These are phyloP conservation scores for Talaromyces sp. DNA, from an alignment of 2,329 filamentous ascomycete genomes.

Conservation along the genomic window DNA sequence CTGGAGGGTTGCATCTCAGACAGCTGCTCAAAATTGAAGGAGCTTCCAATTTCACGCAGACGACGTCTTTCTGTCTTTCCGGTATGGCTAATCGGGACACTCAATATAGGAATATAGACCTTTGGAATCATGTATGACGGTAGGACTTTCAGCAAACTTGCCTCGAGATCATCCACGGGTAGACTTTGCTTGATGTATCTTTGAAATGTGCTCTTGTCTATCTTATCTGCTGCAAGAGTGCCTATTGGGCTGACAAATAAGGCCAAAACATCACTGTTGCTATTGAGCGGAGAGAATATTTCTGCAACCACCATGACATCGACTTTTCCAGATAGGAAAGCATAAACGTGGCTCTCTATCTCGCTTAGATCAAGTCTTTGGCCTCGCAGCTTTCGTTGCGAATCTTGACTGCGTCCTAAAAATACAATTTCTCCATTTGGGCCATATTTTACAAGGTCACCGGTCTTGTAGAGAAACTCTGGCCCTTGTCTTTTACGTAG, in stretches of 20 bases:
- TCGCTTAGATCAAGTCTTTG: slow-evolving; percentile 57
- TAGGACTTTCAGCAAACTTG: slow-evolving; percentile 16
- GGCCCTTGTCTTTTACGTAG: background rate
- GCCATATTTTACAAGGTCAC: slow-evolving; percentile 29
- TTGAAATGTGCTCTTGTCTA: background rate
- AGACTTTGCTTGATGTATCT: background rate
- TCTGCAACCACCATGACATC: background rate
- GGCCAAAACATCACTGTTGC: background rate
- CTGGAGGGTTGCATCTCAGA: slow-evolving; percentile 22
- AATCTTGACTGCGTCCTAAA: slow-evolving; percentile 35
- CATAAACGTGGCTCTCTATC: slow-evolving; percentile 34
- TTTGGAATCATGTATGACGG: slow-evolving; percentile 16
- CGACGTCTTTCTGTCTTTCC: slow-evolving; percentile 16
- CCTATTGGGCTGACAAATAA: background rate
- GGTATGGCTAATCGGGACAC: slow-evolving; percentile 1
- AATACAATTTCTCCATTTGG: slow-evolving; percentile 29
- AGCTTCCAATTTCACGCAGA: slow-evolving; percentile 1
- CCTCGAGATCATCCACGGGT: background rate
- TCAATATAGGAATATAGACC: background rate
- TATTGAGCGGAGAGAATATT: background rate
- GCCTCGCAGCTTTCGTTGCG: slow-evolving; percentile 61
- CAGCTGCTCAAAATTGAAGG: slow-evolving; percentile 13
- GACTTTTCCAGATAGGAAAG: background rate
- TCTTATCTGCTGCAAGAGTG: background rate
- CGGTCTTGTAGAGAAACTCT: slow-evolving; percentile 31